phyloP scores from a whole-genome alignment of 2,329 filamentous ascomycete genomes.

The Trichoderma aggressivum region DNA sequence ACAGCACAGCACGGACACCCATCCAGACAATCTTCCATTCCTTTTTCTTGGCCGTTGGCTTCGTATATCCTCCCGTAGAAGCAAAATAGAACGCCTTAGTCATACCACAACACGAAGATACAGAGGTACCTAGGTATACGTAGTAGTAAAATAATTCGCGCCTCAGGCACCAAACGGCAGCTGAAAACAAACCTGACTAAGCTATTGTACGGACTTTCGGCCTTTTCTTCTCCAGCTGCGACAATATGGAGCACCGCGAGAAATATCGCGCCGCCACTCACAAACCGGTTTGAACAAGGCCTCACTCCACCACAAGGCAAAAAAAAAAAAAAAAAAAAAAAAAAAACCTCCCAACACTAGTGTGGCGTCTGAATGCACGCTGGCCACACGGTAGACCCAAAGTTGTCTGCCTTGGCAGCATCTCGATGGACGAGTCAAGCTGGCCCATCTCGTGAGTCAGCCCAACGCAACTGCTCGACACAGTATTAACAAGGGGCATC shows the following conservation, averaged over 20 bases:
- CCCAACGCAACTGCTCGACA: background rate
- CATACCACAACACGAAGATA: background rate
- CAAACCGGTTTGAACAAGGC: background rate
- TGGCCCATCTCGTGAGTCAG: background rate
- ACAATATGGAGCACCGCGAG: background rate
- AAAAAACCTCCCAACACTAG: background rate
- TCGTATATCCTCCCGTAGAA: background rate
- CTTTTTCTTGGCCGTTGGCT: background rate
- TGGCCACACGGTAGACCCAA: background rate
- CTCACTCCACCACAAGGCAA: background rate
- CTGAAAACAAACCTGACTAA: background rate
- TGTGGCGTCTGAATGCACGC: conserved; percentile 9
- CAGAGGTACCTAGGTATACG: no score
- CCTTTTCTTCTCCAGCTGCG: background rate
- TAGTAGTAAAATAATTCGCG: background rate
- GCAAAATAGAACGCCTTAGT: background rate
- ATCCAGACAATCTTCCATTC: background rate
- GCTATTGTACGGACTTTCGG: background rate
- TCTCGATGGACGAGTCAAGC: background rate
- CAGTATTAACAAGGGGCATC: conserved; percentile 8
- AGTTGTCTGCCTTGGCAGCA: background rate
- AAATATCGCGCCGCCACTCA: conserved; percentile 3
- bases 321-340: background rate
- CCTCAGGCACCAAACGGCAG: background rate
- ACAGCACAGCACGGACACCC: background rate